These are phyloP conservation scores for Tephrocybe rancida DNA, from an alignment of 768 basidiomycete genomes.

Conservation along the genomic window DNA sequence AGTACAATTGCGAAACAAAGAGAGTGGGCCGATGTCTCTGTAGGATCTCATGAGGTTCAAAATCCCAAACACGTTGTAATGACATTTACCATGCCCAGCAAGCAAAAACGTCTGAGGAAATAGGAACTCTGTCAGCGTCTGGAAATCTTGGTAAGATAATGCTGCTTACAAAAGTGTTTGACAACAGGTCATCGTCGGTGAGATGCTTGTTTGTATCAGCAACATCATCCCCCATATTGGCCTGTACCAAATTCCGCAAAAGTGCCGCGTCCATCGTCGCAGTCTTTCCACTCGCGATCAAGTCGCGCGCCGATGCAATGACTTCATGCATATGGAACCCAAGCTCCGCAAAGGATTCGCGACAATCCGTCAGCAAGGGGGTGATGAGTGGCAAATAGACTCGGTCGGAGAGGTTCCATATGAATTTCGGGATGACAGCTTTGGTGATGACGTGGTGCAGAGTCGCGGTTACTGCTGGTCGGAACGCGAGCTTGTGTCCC, in stretches of 20 bases:
- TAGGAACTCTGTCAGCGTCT: neutral
- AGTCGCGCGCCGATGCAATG: conserved; percentile 37
- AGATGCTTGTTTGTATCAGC: conserved; percentile 26
- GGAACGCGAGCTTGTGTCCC: conserved; percentile 37
- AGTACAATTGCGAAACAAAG: conserved; percentile 43
- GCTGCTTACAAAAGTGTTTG: conserved; percentile 47
- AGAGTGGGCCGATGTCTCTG: conserved; percentile 51
- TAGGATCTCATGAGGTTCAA: neutral
- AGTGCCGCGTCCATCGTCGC: conserved; percentile 35
- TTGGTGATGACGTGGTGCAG: conserved; percentile 29
- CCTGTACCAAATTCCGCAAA: conserved; percentile 46
- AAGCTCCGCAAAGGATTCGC: conserved; percentile 37
- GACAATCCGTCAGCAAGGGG: conserved; percentile 27
- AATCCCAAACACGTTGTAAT: neutral
- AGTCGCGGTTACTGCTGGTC: conserved; percentile 31
- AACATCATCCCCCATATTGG: conserved; percentile 42
- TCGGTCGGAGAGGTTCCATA: conserved; percentile 29
- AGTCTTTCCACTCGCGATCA: conserved; percentile 28
- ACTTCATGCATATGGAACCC: conserved; percentile 42
- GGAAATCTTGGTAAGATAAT: neutral
- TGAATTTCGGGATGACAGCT: conserved; percentile 33
- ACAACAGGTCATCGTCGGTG: conserved; percentile 48
- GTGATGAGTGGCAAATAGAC: conserved; percentile 38
- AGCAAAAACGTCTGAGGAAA: conserved; percentile 42
- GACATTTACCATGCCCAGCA: conserved; percentile 46